Base-by-base conservation (phyloP, 805 yeast genomes). In the Saturnispora gosingensis region DNA sequence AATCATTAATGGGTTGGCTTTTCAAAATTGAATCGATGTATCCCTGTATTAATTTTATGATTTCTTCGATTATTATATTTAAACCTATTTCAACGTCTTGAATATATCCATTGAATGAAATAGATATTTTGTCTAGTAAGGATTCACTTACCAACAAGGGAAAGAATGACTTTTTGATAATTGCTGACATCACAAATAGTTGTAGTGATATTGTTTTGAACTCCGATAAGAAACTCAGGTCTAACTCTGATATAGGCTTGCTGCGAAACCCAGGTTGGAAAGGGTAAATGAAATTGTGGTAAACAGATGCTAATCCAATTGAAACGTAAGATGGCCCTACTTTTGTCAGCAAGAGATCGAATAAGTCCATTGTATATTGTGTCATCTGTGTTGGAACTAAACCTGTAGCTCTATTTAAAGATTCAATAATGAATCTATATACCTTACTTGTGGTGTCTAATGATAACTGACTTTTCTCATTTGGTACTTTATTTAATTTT, bases 301-400 rank as follows among this genome's bases (percentile, higher is more conserved):
- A 85, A 1, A 88, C 74, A 3, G 81, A 79, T 58, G 88, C 96
- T 40, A 90, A 65, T 0, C 88, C 89, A 15, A 81, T 72, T 39
- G 86, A 89, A 43, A 89, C 76, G 60, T 86, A 88, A 3, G 83
- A 74, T 35, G 80, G 80, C 1, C 95, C 93, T 38, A 87, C 73
- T 50, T 84, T 88, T 45, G 78, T 73, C 22, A 88, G 66, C 48
- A 88, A 63, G 36, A 85, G 72, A 54, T 86, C 87, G 53, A 86
- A 71, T 13, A 90, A 66, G 54, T 82, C 89, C 43, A 80, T 67
- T 0, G 88, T 76, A 59, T 81, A 78, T 44, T 76, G 82, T 6
- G 83, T 75, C 2, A 85, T 72, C 53, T 76, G 80, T 27, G 70
- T 69, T 1, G 91, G 87, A 0, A 82, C 74, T 38, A 88, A 70